phyloP scores from a whole-genome alignment of 371 early-diverging fungal genomes.

The Scutellospora calospora region DNA sequence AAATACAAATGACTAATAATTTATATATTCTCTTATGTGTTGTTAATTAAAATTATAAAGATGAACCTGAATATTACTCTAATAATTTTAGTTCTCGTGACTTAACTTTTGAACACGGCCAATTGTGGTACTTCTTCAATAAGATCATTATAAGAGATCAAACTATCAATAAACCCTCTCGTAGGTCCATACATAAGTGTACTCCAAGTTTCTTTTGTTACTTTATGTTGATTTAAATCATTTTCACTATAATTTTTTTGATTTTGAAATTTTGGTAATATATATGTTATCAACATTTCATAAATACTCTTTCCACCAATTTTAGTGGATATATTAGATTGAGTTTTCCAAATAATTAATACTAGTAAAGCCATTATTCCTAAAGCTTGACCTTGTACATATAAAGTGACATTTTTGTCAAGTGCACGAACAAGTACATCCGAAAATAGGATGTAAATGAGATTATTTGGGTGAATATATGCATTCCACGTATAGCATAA shows the following conservation, averaged over 20 bases:
- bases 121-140: neutral
- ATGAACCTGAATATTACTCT: too few species aligned
- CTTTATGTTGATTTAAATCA: neutral
- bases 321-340: neutral
- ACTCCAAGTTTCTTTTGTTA: neutral
- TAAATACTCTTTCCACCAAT: neutral
- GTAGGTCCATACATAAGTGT: constrained; percentile 22
- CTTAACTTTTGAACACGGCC: neutral
- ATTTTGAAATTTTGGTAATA: constrained; percentile 23
- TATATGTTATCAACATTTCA: neutral
- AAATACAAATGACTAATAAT: too few species aligned
- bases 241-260: neutral
- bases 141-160: constrained; percentile 8
- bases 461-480: constrained; percentile 25
- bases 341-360: neutral
- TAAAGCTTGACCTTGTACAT: constrained; percentile 27
- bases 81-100: too few species aligned
- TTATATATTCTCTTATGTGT: too few species aligned
- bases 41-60: too few species aligned
- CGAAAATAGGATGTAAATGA: constrained; percentile 32
- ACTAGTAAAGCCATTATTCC: constrained; percentile 16
- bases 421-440: neutral
- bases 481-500: constrained; percentile 26
- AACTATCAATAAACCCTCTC: constrained; percentile 38
- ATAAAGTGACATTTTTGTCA: constrained; percentile 17